A percentile compares a stretch with the other conserved stretches of the same genome.
Evolutionary conservation across 768 basidiomycete species (phyloP).

Genomic region (Calocera viscosa): DNA sequence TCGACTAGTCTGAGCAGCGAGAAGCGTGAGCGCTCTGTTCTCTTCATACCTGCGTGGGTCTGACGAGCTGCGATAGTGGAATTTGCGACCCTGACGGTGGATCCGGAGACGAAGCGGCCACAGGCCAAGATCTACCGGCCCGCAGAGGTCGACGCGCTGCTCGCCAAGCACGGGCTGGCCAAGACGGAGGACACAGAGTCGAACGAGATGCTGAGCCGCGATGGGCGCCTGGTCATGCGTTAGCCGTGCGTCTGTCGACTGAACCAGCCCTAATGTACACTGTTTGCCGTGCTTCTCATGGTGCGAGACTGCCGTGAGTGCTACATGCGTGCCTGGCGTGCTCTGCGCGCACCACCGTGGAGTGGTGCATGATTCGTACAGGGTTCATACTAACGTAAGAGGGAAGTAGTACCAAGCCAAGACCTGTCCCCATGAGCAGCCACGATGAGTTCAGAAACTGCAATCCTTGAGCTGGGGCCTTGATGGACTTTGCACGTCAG

Average conservation of each 20-base stretch:
- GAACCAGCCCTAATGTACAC: background rate
- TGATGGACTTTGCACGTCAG: too few relatives aligned
- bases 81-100: slow-evolving; percentile 85
- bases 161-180: slow-evolving; percentile 64
- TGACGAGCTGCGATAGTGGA: slow-evolving; percentile 43
- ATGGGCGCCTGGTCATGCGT: background rate
- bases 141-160: slow-evolving; percentile 71
- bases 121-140: slow-evolving; percentile 87
- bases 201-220: background rate
- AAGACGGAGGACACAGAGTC: slow-evolving; percentile 56
- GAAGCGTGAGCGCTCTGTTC: slow-evolving; percentile 52
- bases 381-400: too few relatives aligned
- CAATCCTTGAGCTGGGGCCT: too few relatives aligned
- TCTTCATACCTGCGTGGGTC: background rate
- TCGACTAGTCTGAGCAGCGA: slow-evolving; percentile 92
- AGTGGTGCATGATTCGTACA: too few relatives aligned
- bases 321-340: too few relatives aligned
- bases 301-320: background rate
- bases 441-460: too few relatives aligned
- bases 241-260: background rate
- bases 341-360: too few relatives aligned
- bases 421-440: too few relatives aligned
- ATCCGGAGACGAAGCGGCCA: slow-evolving; percentile 60
- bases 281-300: background rate
- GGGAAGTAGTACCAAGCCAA: too few relatives aligned